Evolutionary conservation across 345 rosid species (phyloP).

Genomic region (Nasturtium officinale): DNA sequence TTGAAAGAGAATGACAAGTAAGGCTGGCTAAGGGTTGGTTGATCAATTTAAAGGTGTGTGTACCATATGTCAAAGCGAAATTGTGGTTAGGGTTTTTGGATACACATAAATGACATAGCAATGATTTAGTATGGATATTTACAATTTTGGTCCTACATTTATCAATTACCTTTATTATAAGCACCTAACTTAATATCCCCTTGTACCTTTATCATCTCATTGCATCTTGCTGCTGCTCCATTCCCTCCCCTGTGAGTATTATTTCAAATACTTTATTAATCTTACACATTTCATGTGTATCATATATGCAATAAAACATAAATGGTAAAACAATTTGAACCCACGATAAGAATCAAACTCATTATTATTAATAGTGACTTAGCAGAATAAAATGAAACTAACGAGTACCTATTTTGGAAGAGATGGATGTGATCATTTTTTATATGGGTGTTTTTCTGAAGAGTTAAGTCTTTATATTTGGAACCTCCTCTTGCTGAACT

Average conservation of each 20-base stretch:
- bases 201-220: conserved; percentile 66
- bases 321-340: neutral
- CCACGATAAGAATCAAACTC: neutral
- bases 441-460: conserved; percentile 48
- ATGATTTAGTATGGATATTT: neutral
- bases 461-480: conserved; percentile 69
- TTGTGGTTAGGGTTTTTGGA: conserved; percentile 14
- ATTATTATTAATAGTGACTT: neutral
- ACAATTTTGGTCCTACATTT: neutral
- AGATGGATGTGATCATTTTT: conserved; percentile 15
- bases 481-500: conserved; percentile 79
- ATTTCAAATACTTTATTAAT: neutral
- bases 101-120: neutral
- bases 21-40: neutral
- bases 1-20: neutral
- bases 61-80: neutral
- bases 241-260: conserved; percentile 68
- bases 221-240: conserved; percentile 73
- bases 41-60: neutral
- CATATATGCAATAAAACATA: neutral
- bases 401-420: conserved; percentile 12
- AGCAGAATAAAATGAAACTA: neutral
- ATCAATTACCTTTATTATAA: conserved; percentile 54
- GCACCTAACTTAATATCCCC: conserved; percentile 51
- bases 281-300: neutral